A percentile compares a stretch with the other conserved stretches of the same genome.
Evolutionary conservation across 2,329 filamentous ascomycete species (phyloP).

Genomic region (Colletotrichum salicis): DNA sequence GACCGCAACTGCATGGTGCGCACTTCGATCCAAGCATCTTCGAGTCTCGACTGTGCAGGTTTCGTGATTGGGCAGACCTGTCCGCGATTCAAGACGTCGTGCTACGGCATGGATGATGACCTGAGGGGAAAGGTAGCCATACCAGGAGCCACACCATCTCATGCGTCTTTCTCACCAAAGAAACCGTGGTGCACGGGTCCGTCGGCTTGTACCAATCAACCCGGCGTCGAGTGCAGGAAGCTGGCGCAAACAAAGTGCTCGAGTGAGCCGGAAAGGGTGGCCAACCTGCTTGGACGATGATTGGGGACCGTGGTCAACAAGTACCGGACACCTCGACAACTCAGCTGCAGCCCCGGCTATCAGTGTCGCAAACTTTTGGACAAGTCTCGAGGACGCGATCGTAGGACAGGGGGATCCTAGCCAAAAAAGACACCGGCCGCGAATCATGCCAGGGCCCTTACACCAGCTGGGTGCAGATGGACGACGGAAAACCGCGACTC

Average conservation of each 20-base stretch:
- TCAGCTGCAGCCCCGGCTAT: slow-evolving; percentile 23
- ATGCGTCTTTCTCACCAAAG: slow-evolving; percentile 12
- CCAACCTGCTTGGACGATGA: slow-evolving; percentile 23
- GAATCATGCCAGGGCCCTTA: slow-evolving; percentile 28
- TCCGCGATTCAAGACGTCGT: slow-evolving; percentile 29
- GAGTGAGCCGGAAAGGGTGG: slow-evolving; percentile 3
- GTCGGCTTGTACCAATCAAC: slow-evolving; percentile 20
- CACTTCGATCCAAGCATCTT: slow-evolving; percentile 4
- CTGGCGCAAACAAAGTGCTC: slow-evolving; percentile 15
- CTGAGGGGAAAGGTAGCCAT: slow-evolving; percentile 20
- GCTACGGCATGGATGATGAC: slow-evolving; percentile 23
- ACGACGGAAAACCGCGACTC: slow-evolving; percentile 6
- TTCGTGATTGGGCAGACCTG: slow-evolving; percentile 24
- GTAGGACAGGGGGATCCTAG: slow-evolving; percentile 27
- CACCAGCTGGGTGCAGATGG: slow-evolving; percentile 11
- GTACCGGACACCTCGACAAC: slow-evolving; percentile 14
- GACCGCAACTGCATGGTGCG: slow-evolving; percentile 9
- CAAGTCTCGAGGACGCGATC: slow-evolving; percentile 20
- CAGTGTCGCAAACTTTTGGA: slow-evolving; percentile 26
- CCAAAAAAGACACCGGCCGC: slow-evolving; percentile 2
- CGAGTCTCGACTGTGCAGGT: slow-evolving; percentile 26
- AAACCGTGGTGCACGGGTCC: slow-evolving; percentile 4
- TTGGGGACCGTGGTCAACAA: slow-evolving; percentile 2
- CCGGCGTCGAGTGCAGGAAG: slow-evolving; percentile 4
- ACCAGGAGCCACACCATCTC: slow-evolving; percentile 28